Conservation (phyloP, 1,284 basidiomycete genomes). For the Anthracocystis walkeri region DNA sequence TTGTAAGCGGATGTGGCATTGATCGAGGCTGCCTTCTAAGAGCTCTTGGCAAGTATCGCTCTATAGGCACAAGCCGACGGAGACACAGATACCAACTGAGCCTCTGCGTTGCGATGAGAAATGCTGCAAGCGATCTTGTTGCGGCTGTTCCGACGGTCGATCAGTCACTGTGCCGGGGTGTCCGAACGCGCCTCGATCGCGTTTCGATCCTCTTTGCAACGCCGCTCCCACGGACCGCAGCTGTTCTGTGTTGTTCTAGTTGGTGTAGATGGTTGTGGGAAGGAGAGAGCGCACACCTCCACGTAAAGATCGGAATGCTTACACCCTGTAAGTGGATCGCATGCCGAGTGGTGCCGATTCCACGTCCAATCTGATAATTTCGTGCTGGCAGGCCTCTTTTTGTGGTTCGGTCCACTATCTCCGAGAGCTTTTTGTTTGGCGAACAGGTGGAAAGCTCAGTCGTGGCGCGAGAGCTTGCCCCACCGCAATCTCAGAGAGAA, state of each 20-base stretch:
- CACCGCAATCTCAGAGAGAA: too few species aligned
- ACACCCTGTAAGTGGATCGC: too few species aligned
- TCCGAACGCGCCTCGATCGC: background rate
- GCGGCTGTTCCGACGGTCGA: constrained; percentile 5
- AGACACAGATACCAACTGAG: background rate
- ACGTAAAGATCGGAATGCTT: background rate
- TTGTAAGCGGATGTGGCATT: background rate
- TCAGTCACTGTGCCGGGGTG: constrained; percentile 3
- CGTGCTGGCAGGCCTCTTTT: too few species aligned
- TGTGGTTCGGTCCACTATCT: too few species aligned
- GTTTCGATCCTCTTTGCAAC: background rate
- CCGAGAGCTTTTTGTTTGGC: too few species aligned
- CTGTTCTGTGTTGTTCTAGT: too few species aligned
- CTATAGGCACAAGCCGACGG: too few species aligned
- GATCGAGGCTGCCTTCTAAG: background rate
- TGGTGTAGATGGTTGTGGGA: background rate
- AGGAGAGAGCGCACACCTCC: background rate
- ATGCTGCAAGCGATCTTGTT: background rate
- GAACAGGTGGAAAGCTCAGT: too few species aligned
- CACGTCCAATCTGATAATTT: too few species aligned
- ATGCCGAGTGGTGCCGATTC: too few species aligned
- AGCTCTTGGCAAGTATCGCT: background rate
- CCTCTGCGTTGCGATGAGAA: background rate
- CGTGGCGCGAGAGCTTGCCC: too few species aligned
- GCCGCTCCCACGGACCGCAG: background rate